Evolutionary conservation across 2,329 filamentous ascomycete species (phyloP).

Genomic region (Phialemonium atrogriseum): DNA sequence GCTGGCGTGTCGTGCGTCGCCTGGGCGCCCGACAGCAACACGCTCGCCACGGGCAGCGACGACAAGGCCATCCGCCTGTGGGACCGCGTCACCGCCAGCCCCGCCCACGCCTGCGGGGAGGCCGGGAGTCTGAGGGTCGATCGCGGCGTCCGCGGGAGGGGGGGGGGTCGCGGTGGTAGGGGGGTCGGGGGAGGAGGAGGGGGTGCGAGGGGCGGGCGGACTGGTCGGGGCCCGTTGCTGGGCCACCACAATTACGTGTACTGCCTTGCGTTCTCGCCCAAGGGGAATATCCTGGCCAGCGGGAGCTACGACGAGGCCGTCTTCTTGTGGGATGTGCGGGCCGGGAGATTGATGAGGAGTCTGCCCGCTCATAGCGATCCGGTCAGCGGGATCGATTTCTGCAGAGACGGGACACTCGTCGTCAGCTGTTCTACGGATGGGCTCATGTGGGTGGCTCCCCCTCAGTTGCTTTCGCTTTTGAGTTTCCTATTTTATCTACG

Average conservation of each 20-base stretch:
- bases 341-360: constrained; percentile 78
- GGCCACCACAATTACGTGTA: constrained; percentile 97
- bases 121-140: too few species aligned
- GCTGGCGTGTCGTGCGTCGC: constrained; percentile 86
- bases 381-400: constrained; percentile 88
- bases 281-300: constrained; percentile 92
- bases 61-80: constrained; percentile 94
- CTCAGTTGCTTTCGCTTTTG: constrained; percentile 2
- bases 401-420: constrained; percentile 83
- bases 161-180: constrained; percentile 4
- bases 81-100: constrained; percentile 58
- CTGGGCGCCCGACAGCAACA: constrained; percentile 87
- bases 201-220: constrained; percentile 14
- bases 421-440: constrained; percentile 89
- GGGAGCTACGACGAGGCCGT: constrained; percentile 97
- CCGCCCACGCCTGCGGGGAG: constrained; percentile 21
- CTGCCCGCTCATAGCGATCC: constrained; percentile 93
- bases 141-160: constrained; percentile 9
- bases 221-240: constrained; percentile 50
- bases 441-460: constrained; percentile 57
- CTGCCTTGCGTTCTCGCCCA: constrained; percentile 89
- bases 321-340: constrained; percentile 91
- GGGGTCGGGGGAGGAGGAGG: constrained; percentile 6
- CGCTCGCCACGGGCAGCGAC: constrained; percentile 84
- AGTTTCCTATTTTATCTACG: background rate